Evolutionary conservation across 805 yeast species (phyloP), one percentile per base, ranked within the genome.

Genomic region (Yamadazyma nakazawae): DNA sequence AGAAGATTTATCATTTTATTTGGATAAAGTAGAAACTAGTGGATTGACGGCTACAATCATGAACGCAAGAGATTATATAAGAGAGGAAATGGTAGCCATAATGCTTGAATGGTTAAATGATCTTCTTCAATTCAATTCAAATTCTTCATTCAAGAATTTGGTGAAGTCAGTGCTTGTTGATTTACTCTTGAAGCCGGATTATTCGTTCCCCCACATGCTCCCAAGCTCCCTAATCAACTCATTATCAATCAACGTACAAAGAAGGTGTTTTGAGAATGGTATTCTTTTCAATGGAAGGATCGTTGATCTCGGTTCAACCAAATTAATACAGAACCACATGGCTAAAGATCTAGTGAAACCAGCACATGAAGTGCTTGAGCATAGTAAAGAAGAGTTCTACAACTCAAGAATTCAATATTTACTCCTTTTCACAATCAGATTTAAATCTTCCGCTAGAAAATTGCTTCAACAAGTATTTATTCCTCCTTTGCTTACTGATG

Each of bases 11-110:
- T 55, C 71, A 5, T 57, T 58, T 7, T 62, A 72, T 4, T 71
- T 71, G 40, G 63, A 63, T 36, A 59, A 61, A 8, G 76, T 77
- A 1, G 76, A 72, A 49, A 58, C 60, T 0, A 72, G 70, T 43
- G 84, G 84, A 0, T 67, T 84, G 42, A 78, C 81, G 10, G 81
- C 85, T 0, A 71, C 84, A 1, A 69, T 85, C 16, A 63, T 72
- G 14, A 68, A 80, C 3, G 71, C 76, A 38, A 59, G 79, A 31
- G 87, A 82, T 51, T 75, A 67, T 46, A 53, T 67, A 31, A 75
- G 80, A 49, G 81, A 81, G 48, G 70, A 68, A 36, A 58, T 81
- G 0, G 70, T 76, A 18, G 64, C 64, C 28, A 56, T 66, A 14
- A 64, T 81, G 32, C 57, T 83, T n/a, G 56, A 59, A 16, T 84